Evolutionary conservation across 805 yeast species (phyloP), one percentile per base, ranked within the genome.

Genomic region (Starmerella apicola): DNA sequence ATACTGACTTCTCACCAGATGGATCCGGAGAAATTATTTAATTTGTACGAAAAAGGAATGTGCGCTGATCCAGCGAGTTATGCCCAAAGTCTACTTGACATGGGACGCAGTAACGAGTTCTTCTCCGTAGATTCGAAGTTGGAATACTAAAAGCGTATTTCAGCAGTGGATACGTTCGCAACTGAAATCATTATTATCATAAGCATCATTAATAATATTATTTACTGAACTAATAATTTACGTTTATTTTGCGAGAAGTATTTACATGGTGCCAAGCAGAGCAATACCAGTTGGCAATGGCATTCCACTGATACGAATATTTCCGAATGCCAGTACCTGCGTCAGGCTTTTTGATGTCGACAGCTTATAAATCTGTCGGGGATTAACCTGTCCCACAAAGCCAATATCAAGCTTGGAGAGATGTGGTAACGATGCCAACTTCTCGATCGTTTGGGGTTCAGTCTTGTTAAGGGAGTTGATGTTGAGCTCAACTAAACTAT

Each of bases 251-350:
- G n/a, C n/a, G n/a, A n/a, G n/a, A n/a, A n/a, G n/a, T n/a, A n/a
- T n/a, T 33, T 35, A 52, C 56, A 52, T 52, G 2, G 56, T 50
- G 3, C 56, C 56, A 5, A 52, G 49, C 8, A 52, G 52, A 1
- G 55, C 46, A 13, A 51, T 25, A 4, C 48, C 48, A 3, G 50
- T 38, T 2, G 56, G 56, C n/a, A 52, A 41, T 3, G 56, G 56
- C 55, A 52, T 49, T 19, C 51, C 51, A 23, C 56, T 52, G 15
- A 57, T 53, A 8, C 52, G 39, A 10, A 56, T 53, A 23, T 53
- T 56, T 3, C 95, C 95, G 56, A 78, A 84, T 13, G 83, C 86
- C 51, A 83, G 93, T 40, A 88, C 55, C 13, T 81, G 66, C 34
- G 68, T 66, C 41, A 88, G 59, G 34, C 71, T 71, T 0, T 76